Percentiles rank a stretch among this genome's conserved stretches.
phyloP scores from a whole-genome alignment of 768 basidiomycete species.

The Mycena vulgaris region DNA sequence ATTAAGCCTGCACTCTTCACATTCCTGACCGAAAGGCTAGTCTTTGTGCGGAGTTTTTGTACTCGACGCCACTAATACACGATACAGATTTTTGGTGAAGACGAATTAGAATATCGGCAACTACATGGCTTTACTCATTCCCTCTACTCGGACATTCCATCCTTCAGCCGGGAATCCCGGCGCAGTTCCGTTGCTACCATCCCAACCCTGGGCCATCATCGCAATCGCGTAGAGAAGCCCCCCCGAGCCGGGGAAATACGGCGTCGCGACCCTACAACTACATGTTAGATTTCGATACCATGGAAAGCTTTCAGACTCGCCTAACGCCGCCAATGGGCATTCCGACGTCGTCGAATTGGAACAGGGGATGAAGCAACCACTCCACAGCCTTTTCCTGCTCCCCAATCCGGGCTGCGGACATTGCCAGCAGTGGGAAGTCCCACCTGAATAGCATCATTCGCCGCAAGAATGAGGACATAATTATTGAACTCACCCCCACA shows the following conservation, averaged over 20 bases:
- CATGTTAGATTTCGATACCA: constrained; percentile 10
- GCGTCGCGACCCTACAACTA: constrained; percentile 60
- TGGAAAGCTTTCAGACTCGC: constrained; percentile 4
- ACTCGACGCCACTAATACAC: not conserved
- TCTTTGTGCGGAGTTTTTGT: not conserved
- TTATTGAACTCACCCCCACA: constrained; percentile 61
- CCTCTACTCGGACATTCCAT: constrained; percentile 57
- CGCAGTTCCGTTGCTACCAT: constrained; percentile 54
- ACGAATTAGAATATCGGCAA: not conserved
- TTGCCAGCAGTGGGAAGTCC: constrained; percentile 77
- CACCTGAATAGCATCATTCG: constrained; percentile 53
- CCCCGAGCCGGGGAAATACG: constrained; percentile 73
- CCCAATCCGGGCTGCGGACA: constrained; percentile 71
- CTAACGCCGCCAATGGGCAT: constrained; percentile 71
- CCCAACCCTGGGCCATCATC: constrained; percentile 76
- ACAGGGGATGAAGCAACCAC: constrained; percentile 69
- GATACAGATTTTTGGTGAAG: not conserved
- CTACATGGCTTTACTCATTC: constrained; percentile 53
- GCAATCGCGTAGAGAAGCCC: constrained; percentile 66
- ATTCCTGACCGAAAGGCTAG: not conserved
- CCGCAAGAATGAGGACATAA: not conserved
- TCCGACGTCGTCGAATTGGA: constrained; percentile 72
- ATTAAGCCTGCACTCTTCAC: constrained; percentile 48
- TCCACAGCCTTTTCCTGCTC: constrained; percentile 65
- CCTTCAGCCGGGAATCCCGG: constrained; percentile 59